These are phyloP conservation scores for Dothideomycetidae sp. DNA, from an alignment of 2,329 filamentous ascomycete genomes.

Conservation along the genomic window DNA sequence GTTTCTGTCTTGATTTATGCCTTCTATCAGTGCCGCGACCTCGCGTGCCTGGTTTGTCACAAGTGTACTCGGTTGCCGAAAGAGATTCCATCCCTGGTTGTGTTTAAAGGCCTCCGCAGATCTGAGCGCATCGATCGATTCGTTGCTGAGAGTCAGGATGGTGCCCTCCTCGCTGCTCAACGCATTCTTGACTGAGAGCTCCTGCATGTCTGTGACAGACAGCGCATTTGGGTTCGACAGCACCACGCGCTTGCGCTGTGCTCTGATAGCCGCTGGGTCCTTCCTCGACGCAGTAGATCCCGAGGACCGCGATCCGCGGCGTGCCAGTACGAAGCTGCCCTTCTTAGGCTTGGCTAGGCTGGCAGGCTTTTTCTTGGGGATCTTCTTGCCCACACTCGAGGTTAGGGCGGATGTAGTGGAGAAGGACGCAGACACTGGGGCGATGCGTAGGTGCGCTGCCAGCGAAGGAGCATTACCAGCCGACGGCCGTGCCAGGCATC, in stretches of 20 bases:
- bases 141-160: conserved; percentile 54
- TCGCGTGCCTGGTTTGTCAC: conserved; percentile 65
- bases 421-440: conserved; percentile 19
- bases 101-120: conserved; percentile 82
- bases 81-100: conserved; percentile 76
- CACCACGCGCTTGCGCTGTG: conserved; percentile 73
- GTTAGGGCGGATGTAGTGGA: conserved; percentile 19
- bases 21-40: conserved; percentile 49
- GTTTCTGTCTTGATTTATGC: conserved; percentile 35
- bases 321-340: conserved; percentile 15
- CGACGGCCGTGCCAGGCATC: conserved; percentile 14
- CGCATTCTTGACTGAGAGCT: conserved; percentile 44
- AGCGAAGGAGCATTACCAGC: conserved; percentile 3
- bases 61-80: conserved; percentile 65
- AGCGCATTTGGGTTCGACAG: conserved; percentile 91
- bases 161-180: conserved; percentile 44
- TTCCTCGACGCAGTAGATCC: conserved; percentile 37
- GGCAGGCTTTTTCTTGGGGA: conserved; percentile 18
- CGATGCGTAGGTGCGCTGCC: conserved; percentile 1
- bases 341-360: conserved; percentile 17
- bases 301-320: conserved; percentile 16
- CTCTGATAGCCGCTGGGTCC: conserved; percentile 65
- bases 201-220: conserved; percentile 52
- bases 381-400: conserved; percentile 15
- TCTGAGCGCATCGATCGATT: conserved; percentile 64